A percentile compares a stretch with the other conserved stretches of the same genome.
Evolutionary conservation across 192 early-diverging fungal species (phyloP).

Genomic region (Mortierella alpina): DNA sequence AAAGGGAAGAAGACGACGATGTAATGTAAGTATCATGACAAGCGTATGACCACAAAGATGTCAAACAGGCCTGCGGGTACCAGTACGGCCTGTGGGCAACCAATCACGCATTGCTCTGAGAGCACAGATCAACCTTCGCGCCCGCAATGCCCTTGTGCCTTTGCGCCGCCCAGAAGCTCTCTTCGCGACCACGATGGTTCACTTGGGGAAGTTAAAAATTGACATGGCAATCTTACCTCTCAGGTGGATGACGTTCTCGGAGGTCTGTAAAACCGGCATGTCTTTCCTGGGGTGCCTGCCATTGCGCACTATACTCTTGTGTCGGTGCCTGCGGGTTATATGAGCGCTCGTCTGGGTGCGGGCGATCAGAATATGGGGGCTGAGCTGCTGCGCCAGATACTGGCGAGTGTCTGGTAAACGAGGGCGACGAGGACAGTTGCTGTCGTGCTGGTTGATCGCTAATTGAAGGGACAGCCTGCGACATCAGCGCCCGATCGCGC

Average conservation of each 20-base stretch:
- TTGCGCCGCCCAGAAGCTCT: neutral
- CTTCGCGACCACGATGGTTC: neutral
- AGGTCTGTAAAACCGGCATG: constrained; percentile 9
- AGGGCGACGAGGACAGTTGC: constrained; percentile 4
- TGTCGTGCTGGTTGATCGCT: neutral
- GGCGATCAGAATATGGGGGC: neutral
- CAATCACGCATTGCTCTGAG: neutral
- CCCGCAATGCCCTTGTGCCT: neutral
- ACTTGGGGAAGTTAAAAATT: neutral
- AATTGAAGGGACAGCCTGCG: neutral
- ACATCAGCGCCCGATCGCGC: neutral
- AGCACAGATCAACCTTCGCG: neutral
- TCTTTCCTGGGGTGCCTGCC: constrained; percentile 5
- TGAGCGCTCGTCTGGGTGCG: neutral
- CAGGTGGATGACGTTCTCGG: constrained; percentile 16
- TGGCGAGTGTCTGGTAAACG: constrained; percentile 8
- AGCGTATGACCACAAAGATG: too few relatives aligned
- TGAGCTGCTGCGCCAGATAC: neutral
- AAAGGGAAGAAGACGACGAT: too few relatives aligned
- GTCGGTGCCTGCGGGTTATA: neutral
- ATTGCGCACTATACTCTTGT: neutral
- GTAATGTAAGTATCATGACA: too few relatives aligned
- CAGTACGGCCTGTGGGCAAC: neutral
- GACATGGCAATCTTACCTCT: constrained; percentile 9
- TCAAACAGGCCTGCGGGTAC: neutral